Evolutionary conservation across 2,329 filamentous ascomycete species (phyloP), one percentile per base, ranked within the genome.

Genomic region (Ophiostoma perfectum): DNA sequence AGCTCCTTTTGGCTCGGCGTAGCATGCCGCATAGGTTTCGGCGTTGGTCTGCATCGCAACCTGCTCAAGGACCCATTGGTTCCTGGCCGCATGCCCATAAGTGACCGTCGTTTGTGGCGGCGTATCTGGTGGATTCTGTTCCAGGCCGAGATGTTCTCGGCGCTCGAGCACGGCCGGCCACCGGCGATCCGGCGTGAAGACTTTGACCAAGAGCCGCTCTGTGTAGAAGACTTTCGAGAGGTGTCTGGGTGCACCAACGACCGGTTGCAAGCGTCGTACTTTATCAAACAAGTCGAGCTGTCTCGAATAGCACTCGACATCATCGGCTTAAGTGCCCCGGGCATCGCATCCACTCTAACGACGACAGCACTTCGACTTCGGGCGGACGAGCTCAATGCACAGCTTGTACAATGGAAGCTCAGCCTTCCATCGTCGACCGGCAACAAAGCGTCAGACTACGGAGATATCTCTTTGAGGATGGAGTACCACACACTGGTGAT

Each of bases 121-220:
- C 73, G 79, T 5, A 70, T 80, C 4, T 81, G 78, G 78, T 81
- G 79, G 79, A 74, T 77, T 18, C 71, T 80, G 4, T 77, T 79
- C 58, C 78, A 80, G 69, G 77, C 77, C 47, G 79, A 80, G 66
- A 75, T 78, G 4, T 66, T 79, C 64, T 71, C 78, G 4, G 77
- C 78, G 0, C 71, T 76, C 11, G 74, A 77, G 16, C 81, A 84
- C 73, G 83, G 83, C 49, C 78, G 83, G 65, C 83, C 83, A 18
- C 80, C 82, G 72, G 80, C 81, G 27, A 81, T 85, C 69, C 80
- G 82, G 67, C 74, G 83, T 8, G 81, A 84, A 63, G 83, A 85
- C 68, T 83, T 79, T 12, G 82, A 85, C 73, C 80, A 83, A 1
- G 78, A 78, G 14, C 77, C 78, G 27, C 76, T 84, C 44, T 78